Evolutionary conservation across 2,329 filamentous ascomycete genomes (phyloP).

Genomic region (Fusarium transvaalense): DNA sequence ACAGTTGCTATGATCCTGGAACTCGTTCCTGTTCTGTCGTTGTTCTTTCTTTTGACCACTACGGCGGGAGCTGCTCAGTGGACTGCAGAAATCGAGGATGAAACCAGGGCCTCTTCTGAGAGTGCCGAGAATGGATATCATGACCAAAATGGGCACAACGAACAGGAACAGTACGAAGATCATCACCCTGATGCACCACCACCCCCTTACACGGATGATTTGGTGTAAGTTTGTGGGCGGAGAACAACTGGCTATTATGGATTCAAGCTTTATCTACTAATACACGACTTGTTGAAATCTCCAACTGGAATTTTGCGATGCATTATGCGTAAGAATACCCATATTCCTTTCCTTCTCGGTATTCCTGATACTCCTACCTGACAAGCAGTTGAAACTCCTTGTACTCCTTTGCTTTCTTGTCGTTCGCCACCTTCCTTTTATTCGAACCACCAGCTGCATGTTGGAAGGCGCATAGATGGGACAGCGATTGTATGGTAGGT

Average conservation of each 20-base stretch:
- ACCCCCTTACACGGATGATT: constrained; percentile 49
- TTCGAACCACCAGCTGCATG: no score
- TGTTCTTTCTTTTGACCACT: constrained; percentile 92
- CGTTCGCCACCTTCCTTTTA: no score
- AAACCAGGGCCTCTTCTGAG: constrained; percentile 51
- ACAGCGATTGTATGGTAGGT: not conserved
- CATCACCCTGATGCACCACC: constrained; percentile 45
- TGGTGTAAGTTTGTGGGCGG: constrained; percentile 30
- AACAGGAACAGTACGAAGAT: constrained; percentile 30
- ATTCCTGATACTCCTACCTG: not conserved
- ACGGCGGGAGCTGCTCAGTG: constrained; percentile 88
- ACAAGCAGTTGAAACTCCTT: not conserved
- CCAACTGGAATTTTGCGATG: not conserved
- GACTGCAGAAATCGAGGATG: constrained; percentile 81
- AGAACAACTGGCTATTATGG: not conserved
- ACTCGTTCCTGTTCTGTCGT: constrained; percentile 89
- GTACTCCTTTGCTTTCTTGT: no score
- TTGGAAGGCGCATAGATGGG: not conserved
- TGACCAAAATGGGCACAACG: constrained; percentile 9
- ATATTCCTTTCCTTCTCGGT: not conserved
- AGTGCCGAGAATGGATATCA: constrained; percentile 16
- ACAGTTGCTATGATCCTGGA: constrained; percentile 86
- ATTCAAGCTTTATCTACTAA: not conserved
- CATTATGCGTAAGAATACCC: not conserved
- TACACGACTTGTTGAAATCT: not conserved